Percentiles rank a stretch among this genome's conserved stretches.
Evolutionary conservation across 148 eudicot species (phyloP).

Genomic region (Spergularia marina): DNA sequence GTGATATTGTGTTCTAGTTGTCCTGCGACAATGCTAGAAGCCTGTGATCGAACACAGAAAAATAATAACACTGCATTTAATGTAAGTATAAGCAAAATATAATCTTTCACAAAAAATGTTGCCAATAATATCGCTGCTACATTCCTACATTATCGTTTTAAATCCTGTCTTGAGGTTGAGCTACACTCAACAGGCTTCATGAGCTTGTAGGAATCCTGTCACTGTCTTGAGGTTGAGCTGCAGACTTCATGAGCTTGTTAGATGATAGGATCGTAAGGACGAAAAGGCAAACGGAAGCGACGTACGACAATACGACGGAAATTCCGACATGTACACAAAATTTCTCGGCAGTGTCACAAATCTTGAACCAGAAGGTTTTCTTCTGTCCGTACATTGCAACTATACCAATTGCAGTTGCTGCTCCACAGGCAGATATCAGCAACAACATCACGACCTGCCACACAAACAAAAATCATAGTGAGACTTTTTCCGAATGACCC

Average conservation of each 20-base stretch:
- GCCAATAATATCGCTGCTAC: too few relatives aligned
- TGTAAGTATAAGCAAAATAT: too few relatives aligned
- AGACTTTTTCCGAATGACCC: too few relatives aligned
- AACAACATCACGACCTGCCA: conserved; percentile 16
- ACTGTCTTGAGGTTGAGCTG: too few relatives aligned
- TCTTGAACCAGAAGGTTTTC: conserved; percentile 11
- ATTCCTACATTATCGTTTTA: too few relatives aligned
- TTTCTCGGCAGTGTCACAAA: conserved; percentile 20
- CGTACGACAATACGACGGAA: conserved; percentile 22
- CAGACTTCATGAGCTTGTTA: background rate
- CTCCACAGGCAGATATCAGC: conserved; percentile 17
- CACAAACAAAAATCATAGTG: background rate
- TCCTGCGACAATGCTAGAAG: too few relatives aligned
- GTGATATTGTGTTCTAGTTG: too few relatives aligned
- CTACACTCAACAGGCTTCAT: background rate
- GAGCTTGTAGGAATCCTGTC: background rate
- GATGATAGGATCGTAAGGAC: conserved; percentile 2
- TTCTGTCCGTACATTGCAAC: conserved; percentile 16
- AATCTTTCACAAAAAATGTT: too few relatives aligned
- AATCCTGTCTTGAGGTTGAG: too few relatives aligned
- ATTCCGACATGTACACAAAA: conserved; percentile 15
- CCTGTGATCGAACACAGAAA: too few relatives aligned
- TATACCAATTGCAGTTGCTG: conserved; percentile 25
- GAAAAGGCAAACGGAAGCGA: conserved; percentile 20
- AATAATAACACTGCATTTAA: too few relatives aligned